Evolutionary conservation across 371 early-diverging fungal species (phyloP), one percentile per base, ranked within the genome.

Genomic region (Mucor plumbeus): DNA sequence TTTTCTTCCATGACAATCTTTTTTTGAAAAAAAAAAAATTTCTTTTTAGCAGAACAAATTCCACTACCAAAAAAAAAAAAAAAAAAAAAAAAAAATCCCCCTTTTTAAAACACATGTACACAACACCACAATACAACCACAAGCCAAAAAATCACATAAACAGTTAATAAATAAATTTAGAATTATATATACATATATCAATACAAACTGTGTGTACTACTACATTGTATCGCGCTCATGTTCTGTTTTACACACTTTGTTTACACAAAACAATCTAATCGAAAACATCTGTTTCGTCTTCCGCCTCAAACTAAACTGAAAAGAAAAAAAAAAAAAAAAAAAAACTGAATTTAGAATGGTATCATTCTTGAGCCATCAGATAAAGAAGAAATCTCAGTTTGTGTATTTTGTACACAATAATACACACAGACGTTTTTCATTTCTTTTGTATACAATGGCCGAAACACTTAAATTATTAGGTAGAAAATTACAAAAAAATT

Each of bases 11-110:
- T 57, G 44, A 53, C 15, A 11, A 21, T 11, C 36, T 58, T 39
- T 39, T 26, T 56, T 56, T 35, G 10, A 19, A 57, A 57, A 36
- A 19, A 57, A 13, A 50, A 43, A 43, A 61, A 44, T 36, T 61
- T 47, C 19, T 38, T 47, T 47, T 17, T 47, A 47, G 47, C 47
- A n/a, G 47, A 47, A 47, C 44, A 47, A 47, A 47, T 8, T 17
- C 21, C 9, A 47, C 47, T 26, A 26, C 26, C 26, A 26, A 26
- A 26, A 26, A 26, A 19, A 5, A 44, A 26, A 26, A 19, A 5
- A 44, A n/a, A 17, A 40, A 47, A 26, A 54, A 54, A 31, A 54
- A 54, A 54, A 54, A 54, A 54, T 13, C 10, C 26, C 15, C 54
- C 54, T 19, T 26, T 54, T 33, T 31, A 14, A 31, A 5, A 31